Evolutionary conservation across 305 asterid species (phyloP), one percentile per base, ranked within the genome.

Genomic region (Vinca major): DNA sequence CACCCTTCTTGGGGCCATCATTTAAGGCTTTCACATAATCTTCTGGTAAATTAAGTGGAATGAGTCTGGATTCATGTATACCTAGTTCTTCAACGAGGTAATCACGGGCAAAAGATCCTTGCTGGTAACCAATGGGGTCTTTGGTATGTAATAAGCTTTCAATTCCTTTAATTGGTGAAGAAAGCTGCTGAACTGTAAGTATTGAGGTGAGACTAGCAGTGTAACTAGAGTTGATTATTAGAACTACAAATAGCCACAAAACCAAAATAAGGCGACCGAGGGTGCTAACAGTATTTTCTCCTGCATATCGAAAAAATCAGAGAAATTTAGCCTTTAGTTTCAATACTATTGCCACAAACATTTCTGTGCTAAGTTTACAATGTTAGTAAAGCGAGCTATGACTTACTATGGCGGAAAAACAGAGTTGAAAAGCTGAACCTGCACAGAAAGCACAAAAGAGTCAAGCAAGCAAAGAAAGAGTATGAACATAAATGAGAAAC

Each of bases 151-250:
- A 17, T 58, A 88, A 75, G 51, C 80, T 79, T 39, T 81, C 82
- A 12, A 88, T 78, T 63, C 95, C 95, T 70, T 74, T 75, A 43
- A 88, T 81, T 5, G 91, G 75, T 0, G 91, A 82, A 14, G 81
- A 74, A 54, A 88, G 85, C 63, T 77, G 86, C 71, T 88, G 88
- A 54, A 80, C 91, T 0, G 95, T 88, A 5, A 88, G 88, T 75
- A 84, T 84, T 36, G 95, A 87, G 50, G 95, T 85, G 62, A 85
- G 79, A 75, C 85, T 85, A 5, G 91, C 89, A 16, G 89, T 88
- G 67, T 88, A 88, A 69, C 88, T 85, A 4, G 89, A 84, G 71
- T 71, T 85, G 43, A 88, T 78, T 51, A 88, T 80, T 41, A 88
- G 73, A 62, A 86, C 88, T 70, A 79, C 87, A 67, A 88, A 88